Percentiles rank a stretch among this genome's conserved stretches.
Conservation (phyloP, 495 filamentous ascomycete species). For the Xylaria venustula region DNA sequence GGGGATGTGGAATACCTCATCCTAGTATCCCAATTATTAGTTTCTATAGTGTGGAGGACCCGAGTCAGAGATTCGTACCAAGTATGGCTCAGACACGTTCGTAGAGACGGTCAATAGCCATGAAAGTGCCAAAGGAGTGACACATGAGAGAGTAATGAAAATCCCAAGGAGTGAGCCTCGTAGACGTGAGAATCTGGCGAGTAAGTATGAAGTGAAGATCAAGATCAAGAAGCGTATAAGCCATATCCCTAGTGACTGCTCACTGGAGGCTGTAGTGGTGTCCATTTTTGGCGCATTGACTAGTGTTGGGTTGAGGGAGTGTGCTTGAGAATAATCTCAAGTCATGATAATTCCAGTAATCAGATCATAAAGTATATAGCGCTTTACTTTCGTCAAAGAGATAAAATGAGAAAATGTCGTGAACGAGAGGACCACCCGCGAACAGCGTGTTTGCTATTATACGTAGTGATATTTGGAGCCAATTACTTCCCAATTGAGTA, state of each 20-base stretch:
- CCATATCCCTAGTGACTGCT: neutral
- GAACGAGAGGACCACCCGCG: too few species aligned
- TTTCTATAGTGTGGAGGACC: neutral
- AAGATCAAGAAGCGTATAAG: neutral
- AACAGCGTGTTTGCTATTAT: neutral
- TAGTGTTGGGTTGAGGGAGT: too few species aligned
- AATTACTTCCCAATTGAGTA: conserved; percentile 9
- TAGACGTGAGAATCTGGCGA: neutral
- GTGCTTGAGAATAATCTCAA: too few species aligned
- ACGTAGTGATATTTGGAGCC: neutral
- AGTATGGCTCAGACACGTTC: conserved; percentile 74
- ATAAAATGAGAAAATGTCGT: neutral
- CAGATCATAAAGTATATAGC: too few species aligned
- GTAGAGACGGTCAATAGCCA: conserved; percentile 43
- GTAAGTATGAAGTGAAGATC: neutral
- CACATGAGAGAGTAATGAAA: neutral
- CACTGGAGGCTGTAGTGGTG: neutral
- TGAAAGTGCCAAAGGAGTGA: conserved; percentile 9
- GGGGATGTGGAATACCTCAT: conserved; percentile 93
- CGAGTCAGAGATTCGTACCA: conserved; percentile 49
- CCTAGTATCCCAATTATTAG: conserved; percentile 47
- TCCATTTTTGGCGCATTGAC: conserved; percentile 8
- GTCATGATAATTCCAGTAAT: too few species aligned
- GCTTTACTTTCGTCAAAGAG: too few species aligned
- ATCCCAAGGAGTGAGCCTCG: neutral